Evolutionary conservation across 345 rosid species (phyloP).

Genomic region (Lepidium aucheri): DNA sequence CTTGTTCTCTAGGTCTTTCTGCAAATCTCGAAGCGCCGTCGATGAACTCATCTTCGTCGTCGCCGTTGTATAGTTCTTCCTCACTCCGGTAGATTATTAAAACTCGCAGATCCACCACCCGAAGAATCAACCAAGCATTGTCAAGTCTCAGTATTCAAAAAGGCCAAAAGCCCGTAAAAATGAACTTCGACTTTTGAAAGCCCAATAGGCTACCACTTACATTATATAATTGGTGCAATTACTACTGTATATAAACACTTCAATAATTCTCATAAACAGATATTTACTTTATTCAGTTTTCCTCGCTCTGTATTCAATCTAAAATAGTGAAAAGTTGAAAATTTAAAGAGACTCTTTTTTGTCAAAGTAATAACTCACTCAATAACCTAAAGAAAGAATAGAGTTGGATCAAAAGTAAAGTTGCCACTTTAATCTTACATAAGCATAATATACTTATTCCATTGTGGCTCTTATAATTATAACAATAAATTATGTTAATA

Average conservation of each 20-base stretch:
- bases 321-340: slow-evolving; percentile 11
- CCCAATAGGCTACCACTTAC: background rate
- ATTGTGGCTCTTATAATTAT: background rate
- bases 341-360: background rate
- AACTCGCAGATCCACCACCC: slow-evolving; percentile 19
- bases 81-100: background rate
- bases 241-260: background rate
- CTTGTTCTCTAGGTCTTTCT: slow-evolving; percentile 74
- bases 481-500: background rate
- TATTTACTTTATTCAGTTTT: background rate
- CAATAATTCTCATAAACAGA: background rate
- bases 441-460: background rate
- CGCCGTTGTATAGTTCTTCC: background rate
- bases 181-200: background rate
- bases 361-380: slow-evolving; percentile 11
- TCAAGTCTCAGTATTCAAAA: background rate
- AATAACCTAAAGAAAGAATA: background rate
- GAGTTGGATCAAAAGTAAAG: slow-evolving; percentile 9
- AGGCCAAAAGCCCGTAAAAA: background rate
- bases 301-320: background rate
- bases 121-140: background rate
- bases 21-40: slow-evolving; percentile 57
- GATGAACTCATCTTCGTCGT: slow-evolving; percentile 56
- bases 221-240: background rate
- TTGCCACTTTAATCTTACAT: background rate